Base-by-base conservation (phyloP, 108 stramenopile species). In the Nitzschia sp. region DNA sequence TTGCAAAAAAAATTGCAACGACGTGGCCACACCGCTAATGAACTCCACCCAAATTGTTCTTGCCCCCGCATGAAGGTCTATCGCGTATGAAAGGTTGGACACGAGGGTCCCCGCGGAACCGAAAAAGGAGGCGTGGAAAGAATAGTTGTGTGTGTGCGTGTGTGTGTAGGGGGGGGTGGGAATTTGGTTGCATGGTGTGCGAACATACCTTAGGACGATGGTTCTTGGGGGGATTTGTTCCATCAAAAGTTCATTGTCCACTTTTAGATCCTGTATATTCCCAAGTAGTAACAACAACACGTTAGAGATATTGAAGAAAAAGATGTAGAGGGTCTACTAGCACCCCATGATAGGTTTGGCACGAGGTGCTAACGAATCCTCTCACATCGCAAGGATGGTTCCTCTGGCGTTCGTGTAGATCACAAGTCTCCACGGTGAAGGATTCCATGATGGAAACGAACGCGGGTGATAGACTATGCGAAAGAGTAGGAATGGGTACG, bases 21-120 rank as follows among this genome's bases (percentile, higher is more conserved):
- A 40, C 65, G 64, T 57, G 69, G 39, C 37, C 50, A 15, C 46
- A 25, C 53, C 73, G 73, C 73, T 73, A 73, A 73, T 73, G 43
- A 60, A 59, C 44, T 57, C 53, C 58, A 41, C 22, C 29, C 38
- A 61, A 14, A 2, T 72, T 40, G 20, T 34, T 73, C 65, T 73
- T n/a, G 73, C 73, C 63, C 54, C 73, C 73, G 73, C 73, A 73
- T 73, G 73, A 73, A 73, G 73, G 65, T 73, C 10, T 57, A 25
- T 41, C 48, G 57, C 59, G 73, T 50, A 61, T 43, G 25, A 37
- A 57, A 65, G 37, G 41, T 37, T n/a, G 57, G 44, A 20, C 40
- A 25, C 60, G 20, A 51, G 42, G 22, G 46, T 20, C 41, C 12
- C 41, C 73, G 41, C 58, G 65, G 39, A 43, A 73, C 73, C 73